Conservation (phyloP, 352 stramenopile genomes). For the Pythium coloratum region DNA sequence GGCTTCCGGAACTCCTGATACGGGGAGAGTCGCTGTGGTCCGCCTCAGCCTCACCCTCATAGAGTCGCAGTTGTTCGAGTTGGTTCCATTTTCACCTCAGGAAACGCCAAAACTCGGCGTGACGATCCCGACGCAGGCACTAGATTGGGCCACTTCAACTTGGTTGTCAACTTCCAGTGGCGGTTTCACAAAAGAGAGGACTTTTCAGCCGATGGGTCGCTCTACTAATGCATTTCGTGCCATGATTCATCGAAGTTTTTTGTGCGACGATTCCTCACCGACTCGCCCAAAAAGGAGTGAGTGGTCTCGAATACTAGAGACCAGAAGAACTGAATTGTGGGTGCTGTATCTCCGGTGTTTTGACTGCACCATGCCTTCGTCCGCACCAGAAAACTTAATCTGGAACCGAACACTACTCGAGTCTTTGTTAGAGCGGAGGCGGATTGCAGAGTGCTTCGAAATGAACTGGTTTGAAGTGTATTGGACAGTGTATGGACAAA, state of each 20-base stretch:
- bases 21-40: neutral
- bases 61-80: neutral
- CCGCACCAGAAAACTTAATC: no score
- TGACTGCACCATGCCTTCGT: no score
- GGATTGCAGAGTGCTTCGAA: no score
- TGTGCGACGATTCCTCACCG: no score
- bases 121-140: neutral
- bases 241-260: neutral
- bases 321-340: neutral
- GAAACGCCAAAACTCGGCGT: neutral
- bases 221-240: neutral
- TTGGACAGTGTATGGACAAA: neutral
- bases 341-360: neutral
- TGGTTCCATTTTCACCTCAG: slow-evolving; percentile 2
- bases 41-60: neutral
- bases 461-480: no score
- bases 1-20: neutral
- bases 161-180: neutral
- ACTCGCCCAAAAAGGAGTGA: no score
- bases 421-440: no score
- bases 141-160: neutral
- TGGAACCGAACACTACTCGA: no score
- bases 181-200: neutral
- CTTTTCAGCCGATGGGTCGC: neutral
- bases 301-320: neutral